A percentile compares a stretch with the other conserved stretches of the same genome.
Conservation (phyloP, 2,329 filamentous ascomycete genomes). For the Lachnum nothofagi region DNA sequence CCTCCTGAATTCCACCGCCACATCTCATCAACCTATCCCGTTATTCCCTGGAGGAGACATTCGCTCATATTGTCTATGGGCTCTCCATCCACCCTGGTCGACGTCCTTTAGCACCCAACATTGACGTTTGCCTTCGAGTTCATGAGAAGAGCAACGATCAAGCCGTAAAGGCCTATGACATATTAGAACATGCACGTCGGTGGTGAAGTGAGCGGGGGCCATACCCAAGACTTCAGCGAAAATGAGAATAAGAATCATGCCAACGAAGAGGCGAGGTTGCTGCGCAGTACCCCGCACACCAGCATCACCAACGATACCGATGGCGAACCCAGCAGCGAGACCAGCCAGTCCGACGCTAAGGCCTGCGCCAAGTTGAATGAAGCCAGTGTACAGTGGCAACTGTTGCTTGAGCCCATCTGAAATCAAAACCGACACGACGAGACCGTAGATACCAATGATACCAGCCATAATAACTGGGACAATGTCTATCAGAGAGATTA, state of each 20-base stretch:
- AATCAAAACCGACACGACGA: constrained; percentile 83
- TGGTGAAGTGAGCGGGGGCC: neutral
- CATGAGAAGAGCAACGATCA: constrained; percentile 98
- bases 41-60: constrained; percentile 29
- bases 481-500: constrained; percentile 62
- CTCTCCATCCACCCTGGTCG: constrained; percentile 21
- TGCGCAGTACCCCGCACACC: constrained; percentile 80
- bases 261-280: constrained; percentile 64
- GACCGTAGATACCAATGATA: constrained; percentile 99
- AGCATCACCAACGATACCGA: constrained; percentile 82
- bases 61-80: constrained; percentile 26
- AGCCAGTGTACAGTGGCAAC: constrained; percentile 71
- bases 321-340: constrained; percentile 79
- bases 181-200: constrained; percentile 26
- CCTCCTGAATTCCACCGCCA: constrained; percentile 12
- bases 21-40: constrained; percentile 13
- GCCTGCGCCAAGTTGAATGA: constrained; percentile 81
- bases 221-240: constrained; percentile 79
- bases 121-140: constrained; percentile 81
- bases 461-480: constrained; percentile 99
- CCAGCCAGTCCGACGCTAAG: constrained; percentile 76
- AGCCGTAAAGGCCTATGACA: constrained; percentile 82
- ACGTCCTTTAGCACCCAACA: constrained; percentile 51
- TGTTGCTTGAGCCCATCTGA: constrained; percentile 71
- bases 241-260: constrained; percentile 81